A percentile compares a stretch with the other conserved stretches of the same genome.
These are phyloP conservation scores for Macaranga tanarius DNA, from an alignment of 441 rosid species.

Conservation along the genomic window DNA sequence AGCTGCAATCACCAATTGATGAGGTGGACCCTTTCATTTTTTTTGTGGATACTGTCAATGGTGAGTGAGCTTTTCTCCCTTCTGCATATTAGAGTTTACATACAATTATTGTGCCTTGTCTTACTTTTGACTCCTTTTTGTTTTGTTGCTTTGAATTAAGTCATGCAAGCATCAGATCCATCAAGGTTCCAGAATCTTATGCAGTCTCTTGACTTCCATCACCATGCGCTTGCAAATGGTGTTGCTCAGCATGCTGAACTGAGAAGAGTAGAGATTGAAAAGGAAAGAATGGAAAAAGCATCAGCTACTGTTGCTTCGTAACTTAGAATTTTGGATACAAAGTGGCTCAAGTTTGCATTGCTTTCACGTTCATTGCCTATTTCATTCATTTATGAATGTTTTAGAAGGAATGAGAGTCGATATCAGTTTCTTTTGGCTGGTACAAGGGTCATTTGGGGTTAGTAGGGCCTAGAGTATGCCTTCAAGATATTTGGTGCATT, in stretches of 20 bases:
- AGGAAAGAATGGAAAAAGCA: conserved; percentile 74
- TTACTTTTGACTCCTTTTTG: neutral
- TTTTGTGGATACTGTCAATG: conserved; percentile 86
- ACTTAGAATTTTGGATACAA: conserved; percentile 13
- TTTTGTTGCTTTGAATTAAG: conserved; percentile 32
- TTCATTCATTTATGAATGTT: conserved; percentile 20
- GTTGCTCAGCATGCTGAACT: conserved; percentile 94
- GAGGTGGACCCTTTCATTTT: conserved; percentile 92
- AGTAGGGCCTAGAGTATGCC: conserved; percentile 9
- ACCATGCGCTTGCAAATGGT: conserved; percentile 81
- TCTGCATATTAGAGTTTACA: neutral
- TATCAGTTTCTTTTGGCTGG: conserved; percentile 24
- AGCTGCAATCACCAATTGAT: conserved; percentile 90
- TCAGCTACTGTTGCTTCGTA: conserved; percentile 50
- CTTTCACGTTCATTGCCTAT: conserved; percentile 20
- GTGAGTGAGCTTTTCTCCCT: conserved; percentile 31
- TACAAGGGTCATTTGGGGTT: conserved; percentile 25
- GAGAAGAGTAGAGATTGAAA: conserved; percentile 83
- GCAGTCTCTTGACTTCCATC: conserved; percentile 74
- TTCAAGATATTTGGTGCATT: conserved; percentile 17
- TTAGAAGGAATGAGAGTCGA: conserved; percentile 10
- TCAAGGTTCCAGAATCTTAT: conserved; percentile 74
- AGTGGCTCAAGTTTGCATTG: conserved; percentile 21
- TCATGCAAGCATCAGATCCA: conserved; percentile 67
- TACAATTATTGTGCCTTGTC: neutral